These are phyloP conservation scores for Lactarius evosmus DNA, from an alignment of 768 basidiomycete species.

Conservation along the genomic window DNA sequence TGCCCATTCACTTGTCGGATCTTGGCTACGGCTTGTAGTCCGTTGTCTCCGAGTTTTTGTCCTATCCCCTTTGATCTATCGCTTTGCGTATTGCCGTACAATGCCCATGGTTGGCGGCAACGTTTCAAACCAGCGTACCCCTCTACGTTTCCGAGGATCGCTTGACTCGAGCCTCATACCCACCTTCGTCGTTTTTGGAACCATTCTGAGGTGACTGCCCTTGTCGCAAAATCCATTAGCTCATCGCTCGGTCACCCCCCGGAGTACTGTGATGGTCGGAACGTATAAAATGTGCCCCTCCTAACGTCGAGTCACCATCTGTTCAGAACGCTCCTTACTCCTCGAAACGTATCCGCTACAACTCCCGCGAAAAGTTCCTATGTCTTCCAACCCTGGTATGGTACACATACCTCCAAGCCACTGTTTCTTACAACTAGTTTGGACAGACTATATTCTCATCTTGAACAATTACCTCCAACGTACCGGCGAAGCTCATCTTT, in stretches of 20 bases:
- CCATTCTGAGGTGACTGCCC: conserved; percentile 5
- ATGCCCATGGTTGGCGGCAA: conserved; percentile 9
- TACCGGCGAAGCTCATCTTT: conserved; percentile 21
- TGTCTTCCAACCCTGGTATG: conserved; percentile 23
- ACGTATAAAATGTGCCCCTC: conserved; percentile 20
- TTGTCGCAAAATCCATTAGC: conserved; percentile 7
- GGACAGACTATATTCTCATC: conserved; percentile 25
- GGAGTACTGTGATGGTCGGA: not conserved
- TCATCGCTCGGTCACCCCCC: not conserved
- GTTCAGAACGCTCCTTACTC: not conserved
- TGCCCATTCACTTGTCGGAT: conserved; percentile 18
- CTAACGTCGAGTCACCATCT: not conserved
- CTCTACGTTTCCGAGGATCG: conserved; percentile 17
- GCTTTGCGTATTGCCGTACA: conserved; percentile 21
- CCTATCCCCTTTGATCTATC: conserved; percentile 23
- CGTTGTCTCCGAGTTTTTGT: not conserved
- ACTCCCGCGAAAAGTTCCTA: not conserved
- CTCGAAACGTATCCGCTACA: conserved; percentile 1
- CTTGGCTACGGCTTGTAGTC: conserved; percentile 13
- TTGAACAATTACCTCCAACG: conserved; percentile 27
- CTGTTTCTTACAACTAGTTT: not conserved
- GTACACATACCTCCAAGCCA: not conserved
- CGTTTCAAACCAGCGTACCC: not conserved
- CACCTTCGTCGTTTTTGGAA: conserved; percentile 15
- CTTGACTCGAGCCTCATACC: conserved; percentile 26